Evolutionary conservation across 306 rosid species (phyloP).

Genomic region (Erythrophleum fordii): DNA sequence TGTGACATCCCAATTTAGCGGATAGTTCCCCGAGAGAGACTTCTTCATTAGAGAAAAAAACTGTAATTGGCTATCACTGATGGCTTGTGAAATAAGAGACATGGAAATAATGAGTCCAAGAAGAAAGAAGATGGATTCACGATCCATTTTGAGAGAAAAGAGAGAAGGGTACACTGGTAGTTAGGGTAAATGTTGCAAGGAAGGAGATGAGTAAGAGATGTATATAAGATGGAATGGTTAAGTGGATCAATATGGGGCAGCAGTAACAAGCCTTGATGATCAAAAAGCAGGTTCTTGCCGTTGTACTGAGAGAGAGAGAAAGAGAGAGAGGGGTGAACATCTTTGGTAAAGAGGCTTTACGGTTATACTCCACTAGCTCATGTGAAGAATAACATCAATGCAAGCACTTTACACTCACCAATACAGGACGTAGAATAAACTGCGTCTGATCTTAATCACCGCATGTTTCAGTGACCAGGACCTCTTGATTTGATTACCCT

Average conservation of each 20-base stretch:
- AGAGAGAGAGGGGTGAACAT: conserved; percentile 41
- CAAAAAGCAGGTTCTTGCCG: conserved; percentile 62
- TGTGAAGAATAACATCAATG: conserved; percentile 51
- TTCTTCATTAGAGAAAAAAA: conserved; percentile 58
- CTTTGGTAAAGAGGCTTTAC: conserved; percentile 79
- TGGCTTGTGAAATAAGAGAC: conserved; percentile 37
- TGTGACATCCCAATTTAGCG: conserved; percentile 56
- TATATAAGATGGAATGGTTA: conserved; percentile 67
- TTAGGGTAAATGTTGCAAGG: conserved; percentile 46
- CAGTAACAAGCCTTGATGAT: conserved; percentile 50
- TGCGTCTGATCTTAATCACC: conserved; percentile 45
- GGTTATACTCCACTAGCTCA: conserved; percentile 70
- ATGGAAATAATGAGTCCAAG: conserved; percentile 37
- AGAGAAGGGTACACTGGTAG: conserved; percentile 17
- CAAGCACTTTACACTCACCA: conserved; percentile 43
- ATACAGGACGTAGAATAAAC: conserved; percentile 37
- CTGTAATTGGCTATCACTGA: conserved; percentile 42
- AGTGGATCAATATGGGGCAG: conserved; percentile 49
- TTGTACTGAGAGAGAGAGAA: conserved; percentile 22
- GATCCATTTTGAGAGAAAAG: conserved; percentile 48
- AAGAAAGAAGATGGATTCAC: conserved; percentile 43
- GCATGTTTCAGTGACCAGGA: conserved; percentile 32
- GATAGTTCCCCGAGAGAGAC: conserved; percentile 55
- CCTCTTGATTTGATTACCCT: conserved; percentile 36
- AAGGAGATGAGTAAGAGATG: conserved; percentile 49